Base-by-base conservation (phyloP, 345 rosid genomes). In the Corchorus capsularis region DNA sequence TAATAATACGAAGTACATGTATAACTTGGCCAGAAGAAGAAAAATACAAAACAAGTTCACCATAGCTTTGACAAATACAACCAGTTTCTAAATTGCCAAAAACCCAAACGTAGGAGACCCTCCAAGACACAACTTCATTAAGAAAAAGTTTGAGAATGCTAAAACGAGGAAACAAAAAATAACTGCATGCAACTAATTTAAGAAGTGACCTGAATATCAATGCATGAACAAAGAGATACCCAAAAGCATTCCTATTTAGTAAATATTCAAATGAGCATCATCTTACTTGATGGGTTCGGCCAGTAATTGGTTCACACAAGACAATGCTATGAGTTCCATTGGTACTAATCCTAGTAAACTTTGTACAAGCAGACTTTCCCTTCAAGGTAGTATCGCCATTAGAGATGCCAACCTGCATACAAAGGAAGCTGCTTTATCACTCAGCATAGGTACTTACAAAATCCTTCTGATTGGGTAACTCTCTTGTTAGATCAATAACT, bases 211-310 rank as follows among this genome's bases (percentile, higher is more conserved):
- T 20, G n/a, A 63, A 22, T 43, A 71, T 17, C 55, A 52, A 10
- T 15, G 46, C 3, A 20, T n/a, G 45, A 6, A 19, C 47, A 77
- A 27, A 4, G 54, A 77, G 55, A 41, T 16, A 69, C 16, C 22
- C 47, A 63, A 37, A 63, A 15, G 5, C 66, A 62, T 62, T 22
- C 43, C 10, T 37, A 52, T 7, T 11, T 4, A 27, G 5, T 22
- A 46, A 35, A 63, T 35, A 22, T 56, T 39, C 2, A 2, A 39
- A 17, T 1, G 20, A 37, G 37, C 34, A 53, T 57, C 62, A 71
- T 79, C 90, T 83, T 88, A 90, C 98, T 85, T 96, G 99, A 91
- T 96, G 98, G 47, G 98, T 96, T 81, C 94, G 84, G 72, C 98
- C 99, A 49, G 97, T 96, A 78, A 94, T 80, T 60, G 99, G 98